These are phyloP conservation scores for Phylloporus sp. DNA, from an alignment of 768 basidiomycete species.

Conservation along the genomic window DNA sequence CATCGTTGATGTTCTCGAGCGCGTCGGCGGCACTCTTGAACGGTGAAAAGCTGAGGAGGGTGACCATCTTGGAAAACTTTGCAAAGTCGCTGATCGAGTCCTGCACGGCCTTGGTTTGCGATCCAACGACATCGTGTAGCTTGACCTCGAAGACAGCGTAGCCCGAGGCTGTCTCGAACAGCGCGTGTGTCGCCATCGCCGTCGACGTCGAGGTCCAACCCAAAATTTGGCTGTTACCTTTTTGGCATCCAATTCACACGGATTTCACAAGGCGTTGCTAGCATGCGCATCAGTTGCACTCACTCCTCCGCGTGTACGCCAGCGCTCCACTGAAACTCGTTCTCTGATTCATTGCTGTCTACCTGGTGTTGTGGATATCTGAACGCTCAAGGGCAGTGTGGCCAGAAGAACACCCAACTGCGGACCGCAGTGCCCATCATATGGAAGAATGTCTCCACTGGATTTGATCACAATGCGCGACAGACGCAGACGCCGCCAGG, in stretches of 20 bases:
- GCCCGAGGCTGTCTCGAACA: constrained; percentile 92
- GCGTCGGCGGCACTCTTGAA: constrained; percentile 94
- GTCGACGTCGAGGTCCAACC: constrained; percentile 22
- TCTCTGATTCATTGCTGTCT: not conserved
- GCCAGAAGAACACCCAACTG: not conserved
- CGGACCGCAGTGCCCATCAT: not conserved
- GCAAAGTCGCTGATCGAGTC: constrained; percentile 81
- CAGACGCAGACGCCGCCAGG: not conserved
- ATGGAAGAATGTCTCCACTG: constrained; percentile 1
- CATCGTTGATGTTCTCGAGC: constrained; percentile 91
- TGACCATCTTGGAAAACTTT: constrained; percentile 92
- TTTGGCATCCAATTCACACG: constrained; percentile 7
- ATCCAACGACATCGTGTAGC: constrained; percentile 82
- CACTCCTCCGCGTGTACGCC: not conserved
- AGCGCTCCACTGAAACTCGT: not conserved
- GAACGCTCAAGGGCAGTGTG: constrained; percentile 7
- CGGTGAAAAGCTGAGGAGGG: constrained; percentile 85
- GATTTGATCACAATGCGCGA: not conserved
- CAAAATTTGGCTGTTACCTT: constrained; percentile 18
- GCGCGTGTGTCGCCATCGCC: constrained; percentile 73
- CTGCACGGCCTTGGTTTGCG: constrained; percentile 74
- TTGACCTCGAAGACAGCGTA: constrained; percentile 91
- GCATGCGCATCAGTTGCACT: not conserved
- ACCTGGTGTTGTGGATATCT: not conserved
- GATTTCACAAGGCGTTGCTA: not conserved